These are phyloP conservation scores for Cryptosporidium viatorum DNA, from an alignment of 169 alveolate species.

Conservation along the genomic window DNA sequence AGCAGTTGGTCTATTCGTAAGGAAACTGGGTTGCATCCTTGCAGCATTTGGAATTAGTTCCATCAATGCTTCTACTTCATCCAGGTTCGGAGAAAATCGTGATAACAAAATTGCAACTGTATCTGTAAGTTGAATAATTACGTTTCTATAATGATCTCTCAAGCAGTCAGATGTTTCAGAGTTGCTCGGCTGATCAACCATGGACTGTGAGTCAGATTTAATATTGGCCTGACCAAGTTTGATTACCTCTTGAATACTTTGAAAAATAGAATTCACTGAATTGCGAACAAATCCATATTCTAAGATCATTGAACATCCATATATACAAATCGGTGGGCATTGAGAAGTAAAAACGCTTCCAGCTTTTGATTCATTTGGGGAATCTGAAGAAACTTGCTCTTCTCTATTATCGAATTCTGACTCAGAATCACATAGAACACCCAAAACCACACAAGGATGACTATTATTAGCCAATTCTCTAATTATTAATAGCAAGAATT, in stretches of 20 bases:
- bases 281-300: conserved; percentile 38
- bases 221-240: conserved; percentile 58
- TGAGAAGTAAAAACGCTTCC: conserved; percentile 49
- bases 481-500: conserved; percentile 25
- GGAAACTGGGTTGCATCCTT: conserved; percentile 65
- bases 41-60: conserved; percentile 70
- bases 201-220: conserved; percentile 65
- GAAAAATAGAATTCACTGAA: conserved; percentile 61
- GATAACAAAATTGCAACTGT: conserved; percentile 54
- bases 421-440: conserved; percentile 57
- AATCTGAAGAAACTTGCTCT: conserved; percentile 26
- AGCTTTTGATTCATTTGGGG: not conserved
- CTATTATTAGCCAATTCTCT: conserved; percentile 67
- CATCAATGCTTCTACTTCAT: conserved; percentile 66
- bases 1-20: conserved; percentile 68
- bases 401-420: conserved; percentile 3
- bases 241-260: conserved; percentile 48
- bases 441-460: conserved; percentile 51
- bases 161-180: conserved; percentile 20
- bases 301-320: conserved; percentile 56
- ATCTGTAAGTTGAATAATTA: conserved; percentile 37
- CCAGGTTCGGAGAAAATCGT: conserved; percentile 40
- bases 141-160: conserved; percentile 58
- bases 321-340: conserved; percentile 62
- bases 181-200: conserved; percentile 46